Evolutionary conservation across 2,329 filamentous ascomycete species (phyloP).

Genomic region (Thermomyces lanuginosus): DNA sequence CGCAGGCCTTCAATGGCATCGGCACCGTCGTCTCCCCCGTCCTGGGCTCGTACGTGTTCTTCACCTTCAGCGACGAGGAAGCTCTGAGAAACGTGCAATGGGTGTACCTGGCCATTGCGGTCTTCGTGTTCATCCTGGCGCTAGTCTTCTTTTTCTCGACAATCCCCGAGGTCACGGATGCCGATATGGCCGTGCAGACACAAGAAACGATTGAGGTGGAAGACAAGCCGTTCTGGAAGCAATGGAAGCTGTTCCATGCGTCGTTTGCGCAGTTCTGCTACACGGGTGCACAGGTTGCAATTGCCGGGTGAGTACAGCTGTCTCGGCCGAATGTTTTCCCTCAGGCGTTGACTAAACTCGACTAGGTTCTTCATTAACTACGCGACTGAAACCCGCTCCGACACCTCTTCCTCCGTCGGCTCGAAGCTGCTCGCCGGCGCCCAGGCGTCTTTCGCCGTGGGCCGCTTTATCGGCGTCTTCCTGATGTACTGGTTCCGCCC

Average conservation of each 20-base stretch:
- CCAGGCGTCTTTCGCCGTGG: constrained; percentile 55
- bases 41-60: constrained; percentile 57
- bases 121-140: constrained; percentile 53
- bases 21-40: constrained; percentile 59
- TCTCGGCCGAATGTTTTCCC: too few relatives aligned
- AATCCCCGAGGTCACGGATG: constrained; percentile 57
- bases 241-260: constrained; percentile 61
- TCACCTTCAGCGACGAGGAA: constrained; percentile 42
- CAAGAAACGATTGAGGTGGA: constrained; percentile 38
- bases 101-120: constrained; percentile 64
- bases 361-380: constrained; percentile 49
- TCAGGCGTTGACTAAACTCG: too few relatives aligned
- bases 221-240: constrained; percentile 46
- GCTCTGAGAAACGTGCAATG: constrained; percentile 56
- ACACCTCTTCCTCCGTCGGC: constrained; percentile 38
- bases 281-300: constrained; percentile 50
- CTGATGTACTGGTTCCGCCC: constrained; percentile 52
- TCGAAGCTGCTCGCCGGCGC: constrained; percentile 58
- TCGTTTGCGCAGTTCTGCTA: constrained; percentile 66
- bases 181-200: constrained; percentile 50
- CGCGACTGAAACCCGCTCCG: constrained; percentile 42
- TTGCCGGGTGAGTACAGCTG: constrained; percentile 43
- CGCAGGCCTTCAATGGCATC: constrained; percentile 62
- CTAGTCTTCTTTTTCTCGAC: constrained; percentile 49
- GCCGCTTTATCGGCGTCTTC: constrained; percentile 50